Evolutionary conservation across 176 grass and related monocot species (phyloP).

Genomic region (Carex pumila): DNA sequence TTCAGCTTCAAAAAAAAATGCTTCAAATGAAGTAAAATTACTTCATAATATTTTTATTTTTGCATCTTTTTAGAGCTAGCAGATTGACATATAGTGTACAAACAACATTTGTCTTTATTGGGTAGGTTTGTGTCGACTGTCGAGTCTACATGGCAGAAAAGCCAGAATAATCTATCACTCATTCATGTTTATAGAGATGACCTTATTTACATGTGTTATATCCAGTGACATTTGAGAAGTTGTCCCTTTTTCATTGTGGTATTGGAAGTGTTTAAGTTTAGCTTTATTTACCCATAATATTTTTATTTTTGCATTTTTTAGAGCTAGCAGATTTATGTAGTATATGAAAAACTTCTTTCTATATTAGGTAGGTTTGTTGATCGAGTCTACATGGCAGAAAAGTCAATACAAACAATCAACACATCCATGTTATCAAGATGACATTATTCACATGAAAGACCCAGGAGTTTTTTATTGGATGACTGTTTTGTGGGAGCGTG

Average conservation of each 20-base stretch:
- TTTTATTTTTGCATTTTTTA: background rate
- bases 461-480: conserved; percentile 71
- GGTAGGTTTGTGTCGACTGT: conserved; percentile 49
- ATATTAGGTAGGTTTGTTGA: conserved; percentile 55
- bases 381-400: conserved; percentile 50
- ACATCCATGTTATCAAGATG: conserved; percentile 32
- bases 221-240: background rate
- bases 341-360: conserved; percentile 13
- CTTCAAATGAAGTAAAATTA: background rate
- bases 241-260: background rate
- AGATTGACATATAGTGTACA: conserved; percentile 5
- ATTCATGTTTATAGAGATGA: background rate
- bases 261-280: background rate
- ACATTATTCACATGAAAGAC: conserved; percentile 57
- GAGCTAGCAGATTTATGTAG: conserved; percentile 9
- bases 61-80: background rate
- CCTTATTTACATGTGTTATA: background rate
- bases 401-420: conserved; percentile 22
- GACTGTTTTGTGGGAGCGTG: conserved; percentile 83
- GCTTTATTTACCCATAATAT: background rate
- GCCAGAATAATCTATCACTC: conserved; percentile 22
- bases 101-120: conserved; percentile 1
- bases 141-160: conserved; percentile 44
- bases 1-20: background rate
- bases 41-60: background rate